A percentile compares a stretch with the other conserved stretches of the same genome.
phyloP scores from a whole-genome alignment of 345 rosid species.

The Sisymbrium irio region DNA sequence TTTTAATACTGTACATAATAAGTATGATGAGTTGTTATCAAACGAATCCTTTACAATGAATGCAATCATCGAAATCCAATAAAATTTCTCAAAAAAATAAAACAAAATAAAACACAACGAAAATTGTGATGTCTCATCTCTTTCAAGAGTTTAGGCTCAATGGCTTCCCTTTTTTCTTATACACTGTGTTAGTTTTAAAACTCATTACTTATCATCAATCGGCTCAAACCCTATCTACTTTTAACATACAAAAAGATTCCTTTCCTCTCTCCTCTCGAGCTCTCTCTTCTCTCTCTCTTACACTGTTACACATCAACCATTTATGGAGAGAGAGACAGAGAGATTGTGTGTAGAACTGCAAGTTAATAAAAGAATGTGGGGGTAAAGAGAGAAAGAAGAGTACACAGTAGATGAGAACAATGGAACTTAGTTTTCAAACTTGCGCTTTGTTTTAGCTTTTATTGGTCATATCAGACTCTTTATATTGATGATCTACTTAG shows the following conservation, averaged over 20 bases:
- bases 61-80: constrained; percentile 25
- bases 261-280: constrained; percentile 13
- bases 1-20: no score
- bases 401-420: constrained; percentile 40
- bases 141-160: constrained; percentile 28
- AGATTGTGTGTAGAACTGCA: constrained; percentile 30
- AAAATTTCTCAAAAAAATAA: not conserved
- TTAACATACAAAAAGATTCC: constrained; percentile 36
- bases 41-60: constrained; percentile 34
- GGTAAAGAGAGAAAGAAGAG: constrained; percentile 26
- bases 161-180: constrained; percentile 25
- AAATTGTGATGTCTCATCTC: constrained; percentile 31
- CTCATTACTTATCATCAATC: constrained; percentile 36
- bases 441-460: constrained; percentile 33
- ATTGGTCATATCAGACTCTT: constrained; percentile 31
- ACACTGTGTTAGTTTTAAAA: constrained; percentile 32
- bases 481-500: constrained; percentile 30
- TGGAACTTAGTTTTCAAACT: constrained; percentile 39
- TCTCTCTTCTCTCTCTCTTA: constrained; percentile 22
- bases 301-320: constrained; percentile 18
- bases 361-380: constrained; percentile 36
- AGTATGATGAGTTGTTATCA: constrained; percentile 35
- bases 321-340: constrained; percentile 19
- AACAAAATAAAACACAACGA: not conserved
- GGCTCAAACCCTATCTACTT: constrained; percentile 31